Percentiles rank a stretch among this genome's conserved stretches.
These are phyloP conservation scores for Neonectria hederae DNA, from an alignment of 2,329 filamentous ascomycete genomes.

Conservation along the genomic window DNA sequence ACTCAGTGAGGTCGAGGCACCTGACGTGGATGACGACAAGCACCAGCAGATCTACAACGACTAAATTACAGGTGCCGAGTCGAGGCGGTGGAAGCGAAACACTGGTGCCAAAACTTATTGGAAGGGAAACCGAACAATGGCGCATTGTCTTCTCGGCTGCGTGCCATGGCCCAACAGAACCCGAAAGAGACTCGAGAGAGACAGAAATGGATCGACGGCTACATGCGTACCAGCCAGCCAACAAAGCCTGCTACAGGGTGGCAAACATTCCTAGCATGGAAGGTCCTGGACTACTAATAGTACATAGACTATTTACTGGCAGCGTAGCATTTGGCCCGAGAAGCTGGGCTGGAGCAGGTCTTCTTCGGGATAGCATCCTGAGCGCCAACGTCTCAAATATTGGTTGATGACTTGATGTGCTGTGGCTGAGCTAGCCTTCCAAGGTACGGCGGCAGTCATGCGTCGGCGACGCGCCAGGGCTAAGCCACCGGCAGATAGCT, in stretches of 20 bases:
- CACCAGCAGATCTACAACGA: background rate
- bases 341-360: background rate
- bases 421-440: background rate
- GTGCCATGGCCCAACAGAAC: too few species aligned
- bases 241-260: background rate
- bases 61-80: background rate
- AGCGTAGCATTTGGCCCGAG: background rate
- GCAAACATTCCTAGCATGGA: background rate
- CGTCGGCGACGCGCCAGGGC: background rate
- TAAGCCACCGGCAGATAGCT: background rate
- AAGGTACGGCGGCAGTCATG: background rate
- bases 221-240: background rate
- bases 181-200: background rate
- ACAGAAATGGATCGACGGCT: background rate
- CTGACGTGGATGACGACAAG: background rate
- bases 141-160: background rate
- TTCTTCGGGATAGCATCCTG: background rate
- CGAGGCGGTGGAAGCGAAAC: background rate
- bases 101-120: background rate
- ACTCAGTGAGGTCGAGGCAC: background rate
- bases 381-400: background rate
- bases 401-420: background rate
- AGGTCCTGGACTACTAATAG: background rate
- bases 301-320: background rate
- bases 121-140: background rate